phyloP scores from a whole-genome alignment of 495 filamentous ascomycete species.

The Jackrogersella minutella region DNA sequence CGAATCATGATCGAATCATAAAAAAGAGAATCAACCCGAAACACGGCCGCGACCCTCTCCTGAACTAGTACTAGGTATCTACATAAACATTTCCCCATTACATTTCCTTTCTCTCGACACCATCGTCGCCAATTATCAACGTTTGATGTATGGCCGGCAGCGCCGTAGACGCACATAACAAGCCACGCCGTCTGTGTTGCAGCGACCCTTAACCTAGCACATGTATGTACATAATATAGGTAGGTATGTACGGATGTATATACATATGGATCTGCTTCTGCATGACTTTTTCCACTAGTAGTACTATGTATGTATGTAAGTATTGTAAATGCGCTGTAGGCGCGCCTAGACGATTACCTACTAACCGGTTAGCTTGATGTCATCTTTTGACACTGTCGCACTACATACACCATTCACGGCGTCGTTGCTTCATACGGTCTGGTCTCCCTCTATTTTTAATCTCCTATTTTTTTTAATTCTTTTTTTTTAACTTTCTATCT shows the following conservation, averaged over 20 bases:
- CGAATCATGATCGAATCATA: constrained; percentile 1
- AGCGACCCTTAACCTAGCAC: neutral
- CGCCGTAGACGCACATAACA: constrained; percentile 26
- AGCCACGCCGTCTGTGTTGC: constrained; percentile 1
- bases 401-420: constrained; percentile 2
- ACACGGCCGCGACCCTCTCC: constrained; percentile 12
- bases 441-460: neutral
- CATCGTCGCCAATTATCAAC: neutral
- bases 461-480: neutral
- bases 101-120: neutral
- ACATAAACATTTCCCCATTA: neutral
- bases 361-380: constrained; percentile 14
- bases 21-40: constrained; percentile 26
- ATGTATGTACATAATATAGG: constrained; percentile 20
- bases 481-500: too few relatives aligned
- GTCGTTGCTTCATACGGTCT: neutral
- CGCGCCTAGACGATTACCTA: neutral
- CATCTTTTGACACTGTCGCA: constrained; percentile 26
- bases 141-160: constrained; percentile 7
- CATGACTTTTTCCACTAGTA: too few relatives aligned
- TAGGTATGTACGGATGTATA: too few relatives aligned
- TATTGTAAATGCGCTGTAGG: neutral
- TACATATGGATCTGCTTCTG: too few relatives aligned
- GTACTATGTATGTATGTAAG: too few relatives aligned
- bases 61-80: too few relatives aligned